Evolutionary conservation across 139 green algal species (phyloP), one percentile per base, ranked within the genome.

Genomic region (Chlamydomonas asymmetrica): DNA sequence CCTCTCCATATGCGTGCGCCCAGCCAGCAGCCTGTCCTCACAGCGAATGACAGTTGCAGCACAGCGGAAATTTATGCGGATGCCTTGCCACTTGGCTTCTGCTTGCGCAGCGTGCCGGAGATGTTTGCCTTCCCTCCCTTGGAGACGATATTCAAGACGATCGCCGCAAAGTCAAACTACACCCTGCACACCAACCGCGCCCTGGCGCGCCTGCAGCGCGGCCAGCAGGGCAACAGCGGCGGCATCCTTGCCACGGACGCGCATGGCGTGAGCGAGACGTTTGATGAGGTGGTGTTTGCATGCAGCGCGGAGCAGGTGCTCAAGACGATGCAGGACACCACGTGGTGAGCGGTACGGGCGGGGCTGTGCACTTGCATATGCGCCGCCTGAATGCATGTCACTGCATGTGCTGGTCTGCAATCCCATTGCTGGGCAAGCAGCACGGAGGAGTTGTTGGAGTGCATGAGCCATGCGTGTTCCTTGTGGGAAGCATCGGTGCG

Each of bases 61-160:
- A n/a, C n/a, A n/a, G n/a, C n/a, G n/a, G n/a, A n/a, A n/a, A n/a
- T n/a, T n/a, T n/a, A n/a, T n/a, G n/a, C n/a, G n/a, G n/a, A n/a
- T n/a, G n/a, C n/a, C n/a, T n/a, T n/a, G n/a, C n/a, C n/a, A n/a
- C n/a, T n/a, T n/a, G n/a, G n/a, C n/a, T n/a, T 5, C 31, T 6
- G 10, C 7, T 40, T 4, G 27, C 56, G 40, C 74, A 74, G 63
- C 27, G 63, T 70, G 59, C 78, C 82, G 60, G 76, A 84, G 39
- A 92, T 94, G 88, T 93, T 93, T 78, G 88, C 89, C 0, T 94
- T 94, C 82, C 87, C 88, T 13, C 75, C 83, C 34, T 69, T 93
- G 45, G 79, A 82, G 41, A 39, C 82, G 0, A 38, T 89, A 0
- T 92, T 85, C 62, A 63, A 13, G 39, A 80, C 81, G 40, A 87